phyloP scores from a whole-genome alignment of 1,139 yeast genomes.

The Candida glucosophila region DNA sequence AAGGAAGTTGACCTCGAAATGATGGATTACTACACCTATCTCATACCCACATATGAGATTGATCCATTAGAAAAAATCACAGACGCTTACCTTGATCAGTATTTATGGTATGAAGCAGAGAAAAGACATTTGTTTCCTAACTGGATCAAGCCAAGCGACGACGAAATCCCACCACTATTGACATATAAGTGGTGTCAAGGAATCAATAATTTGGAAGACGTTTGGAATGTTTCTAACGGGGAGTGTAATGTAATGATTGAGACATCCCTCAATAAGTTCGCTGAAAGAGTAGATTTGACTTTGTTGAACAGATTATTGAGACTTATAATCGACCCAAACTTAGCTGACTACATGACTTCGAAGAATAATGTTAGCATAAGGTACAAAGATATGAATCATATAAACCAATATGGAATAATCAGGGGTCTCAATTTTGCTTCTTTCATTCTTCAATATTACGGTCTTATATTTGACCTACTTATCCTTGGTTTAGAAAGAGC shows the following conservation, averaged over 20 bases:
- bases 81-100: slow-evolving; percentile 93
- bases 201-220: slow-evolving; percentile 65
- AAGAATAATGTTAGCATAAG: slow-evolving; percentile 77
- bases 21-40: slow-evolving; percentile 84
- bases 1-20: slow-evolving; percentile 83
- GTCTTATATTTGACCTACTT: slow-evolving; percentile 73
- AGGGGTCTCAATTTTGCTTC: slow-evolving; percentile 89
- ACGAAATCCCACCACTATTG: slow-evolving; percentile 85
- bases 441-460: slow-evolving; percentile 84
- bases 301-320: slow-evolving; percentile 73
- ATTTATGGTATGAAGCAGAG: slow-evolving; percentile 93
- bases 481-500: slow-evolving; percentile 86
- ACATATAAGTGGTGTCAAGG: slow-evolving; percentile 96
- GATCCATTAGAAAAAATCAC: slow-evolving; percentile 94
- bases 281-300: slow-evolving; percentile 85
- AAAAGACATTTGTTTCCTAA: slow-evolving; percentile 82
- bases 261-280: slow-evolving; percentile 56
- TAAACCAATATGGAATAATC: slow-evolving; percentile 79
- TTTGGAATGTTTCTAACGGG: slow-evolving; percentile 74
- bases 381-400: slow-evolving; percentile 92
- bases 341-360: slow-evolving; percentile 93
- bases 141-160: slow-evolving; percentile 94
- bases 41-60: slow-evolving; percentile 77
- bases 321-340: slow-evolving; percentile 76
- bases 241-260: slow-evolving; percentile 81